A percentile compares a stretch with the other conserved stretches of the same genome.
phyloP scores from a whole-genome alignment of 2,329 filamentous ascomycete genomes.

The Aspergillus viridinutans region DNA sequence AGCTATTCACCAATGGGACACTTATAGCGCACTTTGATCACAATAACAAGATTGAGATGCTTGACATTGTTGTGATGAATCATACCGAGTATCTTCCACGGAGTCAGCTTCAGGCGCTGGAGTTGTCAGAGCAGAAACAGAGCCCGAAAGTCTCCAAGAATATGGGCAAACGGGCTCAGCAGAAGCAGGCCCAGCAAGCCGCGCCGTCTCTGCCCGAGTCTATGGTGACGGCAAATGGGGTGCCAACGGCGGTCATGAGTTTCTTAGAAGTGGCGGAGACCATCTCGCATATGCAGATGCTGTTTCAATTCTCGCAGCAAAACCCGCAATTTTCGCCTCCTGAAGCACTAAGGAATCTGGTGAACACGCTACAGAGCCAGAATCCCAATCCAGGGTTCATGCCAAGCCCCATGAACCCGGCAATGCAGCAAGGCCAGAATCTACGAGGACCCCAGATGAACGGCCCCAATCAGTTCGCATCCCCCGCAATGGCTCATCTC shows the following conservation, averaged over 20 bases:
- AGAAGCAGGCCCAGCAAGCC: slow-evolving; percentile 43
- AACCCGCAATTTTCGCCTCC: slow-evolving; percentile 50
- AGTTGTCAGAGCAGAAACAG: slow-evolving; percentile 52
- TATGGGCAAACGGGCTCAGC: slow-evolving; percentile 47
- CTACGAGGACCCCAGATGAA: slow-evolving; percentile 44
- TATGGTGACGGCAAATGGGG: slow-evolving; percentile 48
- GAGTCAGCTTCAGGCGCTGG: slow-evolving; percentile 48
- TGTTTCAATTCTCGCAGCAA: slow-evolving; percentile 55
- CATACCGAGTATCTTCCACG: slow-evolving; percentile 84
- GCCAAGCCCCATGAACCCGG: slow-evolving; percentile 30
- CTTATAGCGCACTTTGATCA: slow-evolving; percentile 75
- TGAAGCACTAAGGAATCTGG: slow-evolving; percentile 53
- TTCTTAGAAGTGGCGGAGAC: slow-evolving; percentile 65
- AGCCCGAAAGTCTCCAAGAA: slow-evolving; percentile 59
- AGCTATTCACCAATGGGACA: slow-evolving; percentile 74
- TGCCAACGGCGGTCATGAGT: slow-evolving; percentile 54
- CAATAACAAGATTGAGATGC: slow-evolving; percentile 74
- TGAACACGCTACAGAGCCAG: slow-evolving; percentile 42
- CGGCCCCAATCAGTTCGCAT: slow-evolving; percentile 52
- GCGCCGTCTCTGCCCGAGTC: slow-evolving; percentile 43
- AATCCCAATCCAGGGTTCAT: slow-evolving; percentile 27
- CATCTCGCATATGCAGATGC: slow-evolving; percentile 59
- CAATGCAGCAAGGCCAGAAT: slow-evolving; percentile 34
- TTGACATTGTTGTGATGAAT: slow-evolving; percentile 72
- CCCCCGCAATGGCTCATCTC: slow-evolving; percentile 54